Evolutionary conservation across 2,329 filamentous ascomycete species (phyloP).

Genomic region (Pseudohalonectria lignicola): DNA sequence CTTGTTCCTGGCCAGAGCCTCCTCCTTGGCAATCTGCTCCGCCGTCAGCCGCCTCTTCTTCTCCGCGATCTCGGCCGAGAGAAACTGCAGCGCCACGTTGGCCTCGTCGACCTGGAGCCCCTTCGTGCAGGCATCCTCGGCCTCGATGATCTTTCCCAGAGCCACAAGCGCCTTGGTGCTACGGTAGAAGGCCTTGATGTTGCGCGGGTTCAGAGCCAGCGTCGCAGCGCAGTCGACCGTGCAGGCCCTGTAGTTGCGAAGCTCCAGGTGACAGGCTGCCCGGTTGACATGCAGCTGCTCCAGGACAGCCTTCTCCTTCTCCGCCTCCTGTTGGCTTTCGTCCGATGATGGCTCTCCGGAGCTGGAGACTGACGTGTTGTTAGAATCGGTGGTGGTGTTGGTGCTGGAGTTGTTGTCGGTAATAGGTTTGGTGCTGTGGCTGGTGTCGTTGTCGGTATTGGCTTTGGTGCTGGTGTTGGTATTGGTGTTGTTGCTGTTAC

Average conservation of each 20-base stretch:
- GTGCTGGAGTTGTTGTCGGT: neutral
- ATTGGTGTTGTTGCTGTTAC: too few relatives aligned
- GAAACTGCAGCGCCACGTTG: conserved; percentile 54
- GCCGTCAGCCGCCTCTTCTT: conserved; percentile 44
- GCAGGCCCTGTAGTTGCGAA: conserved; percentile 80
- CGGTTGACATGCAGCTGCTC: conserved; percentile 79
- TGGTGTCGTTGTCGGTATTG: too few relatives aligned
- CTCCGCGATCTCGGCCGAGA: conserved; percentile 45
- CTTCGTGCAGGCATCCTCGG: conserved; percentile 64
- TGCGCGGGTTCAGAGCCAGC: conserved; percentile 65
- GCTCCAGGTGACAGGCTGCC: conserved; percentile 77
- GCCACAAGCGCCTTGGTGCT: conserved; percentile 67
- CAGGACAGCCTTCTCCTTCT: conserved; percentile 51
- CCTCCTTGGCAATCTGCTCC: conserved; percentile 40
- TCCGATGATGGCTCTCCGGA: conserved; percentile 26
- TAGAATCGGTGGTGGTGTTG: conserved; percentile 1
- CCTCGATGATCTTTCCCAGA: conserved; percentile 69
- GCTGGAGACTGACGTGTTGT: too few relatives aligned
- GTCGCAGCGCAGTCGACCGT: conserved; percentile 75
- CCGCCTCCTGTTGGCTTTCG: conserved; percentile 45
- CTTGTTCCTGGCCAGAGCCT: conserved; percentile 41
- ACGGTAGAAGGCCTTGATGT: conserved; percentile 87
- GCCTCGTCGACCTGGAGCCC: conserved; percentile 62
- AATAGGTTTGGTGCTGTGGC: too few relatives aligned
- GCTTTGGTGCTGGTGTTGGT: too few relatives aligned